Evolutionary conservation across 495 filamentous ascomycete genomes (phyloP), one percentile per base, ranked within the genome.

Genomic region (Bathelium albidoporum): DNA sequence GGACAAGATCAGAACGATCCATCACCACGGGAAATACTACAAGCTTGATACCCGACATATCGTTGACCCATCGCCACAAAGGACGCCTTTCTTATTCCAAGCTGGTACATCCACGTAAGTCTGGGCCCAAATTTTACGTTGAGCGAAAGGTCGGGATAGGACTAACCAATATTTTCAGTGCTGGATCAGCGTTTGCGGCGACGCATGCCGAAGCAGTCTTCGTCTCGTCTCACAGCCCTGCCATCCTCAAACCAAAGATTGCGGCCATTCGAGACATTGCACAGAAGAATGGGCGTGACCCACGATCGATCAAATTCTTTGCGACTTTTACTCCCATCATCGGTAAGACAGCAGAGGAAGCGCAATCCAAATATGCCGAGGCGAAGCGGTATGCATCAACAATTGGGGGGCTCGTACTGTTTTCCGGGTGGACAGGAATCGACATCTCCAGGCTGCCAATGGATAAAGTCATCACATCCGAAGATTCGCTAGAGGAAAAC

Each of bases 21-120:
- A 83, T 62, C 83, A 85, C 68, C 69, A 78, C 32, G 84, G 83
- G 0, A 81, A 85, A 63, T 86, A 80, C 72, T 84, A 80, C 73
- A 75, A 75, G 11, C 71, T 85, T 3, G 73, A 73, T 60, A 77
- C 78, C 20, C 73, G 71, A 2, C 82, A 85, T 66, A 82, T 85
- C 58, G 76, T 81, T 59, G 78, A 86, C 63, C 84, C 85, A 0
- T 84, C 81, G 2, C 83, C 83, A 11, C 84, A 87, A 65, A 75
- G 84, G 32, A 86, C 83, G 0, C 84, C 84, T 1, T 81, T 87
- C 62, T 75, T 87, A 11, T 83, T 87, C 73, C 85, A 87, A 70
- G 85, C 83, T 1, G 85, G 85, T 16, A 83, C 81, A 9, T 41
- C 36, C 7, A 41, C 36, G 36, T 41, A 41, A 41, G 36, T 41